Conservation (phyloP, 116 monocot genomes). For the Phalaenopsis hybrid region DNA sequence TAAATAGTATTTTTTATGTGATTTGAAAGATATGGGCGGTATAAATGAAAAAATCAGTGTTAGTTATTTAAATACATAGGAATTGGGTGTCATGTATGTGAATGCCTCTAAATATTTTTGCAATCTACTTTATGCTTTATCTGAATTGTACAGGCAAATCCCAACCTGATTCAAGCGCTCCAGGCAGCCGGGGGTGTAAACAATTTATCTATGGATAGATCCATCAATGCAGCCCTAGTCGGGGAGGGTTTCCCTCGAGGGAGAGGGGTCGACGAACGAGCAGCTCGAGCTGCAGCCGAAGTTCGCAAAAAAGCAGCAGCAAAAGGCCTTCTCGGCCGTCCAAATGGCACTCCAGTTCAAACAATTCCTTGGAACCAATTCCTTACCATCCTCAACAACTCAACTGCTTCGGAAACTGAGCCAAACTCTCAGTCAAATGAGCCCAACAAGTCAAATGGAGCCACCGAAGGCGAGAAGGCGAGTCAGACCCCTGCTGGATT, state of each 20-base stretch:
- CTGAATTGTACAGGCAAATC: constrained; percentile 39
- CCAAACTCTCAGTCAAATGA: constrained; percentile 17
- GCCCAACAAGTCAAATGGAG: constrained; percentile 22
- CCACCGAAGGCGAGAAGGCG: constrained; percentile 11
- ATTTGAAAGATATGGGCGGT: no score
- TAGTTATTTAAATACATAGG: no score
- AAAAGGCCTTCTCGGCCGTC: constrained; percentile 55
- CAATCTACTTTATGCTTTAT: background rate
- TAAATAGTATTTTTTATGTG: no score
- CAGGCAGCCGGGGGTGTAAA: constrained; percentile 47
- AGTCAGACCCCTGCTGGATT: constrained; percentile 59
- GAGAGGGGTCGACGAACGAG: constrained; percentile 62
- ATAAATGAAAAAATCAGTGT: no score
- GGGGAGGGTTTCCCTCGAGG: constrained; percentile 59
- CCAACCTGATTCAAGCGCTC: constrained; percentile 61
- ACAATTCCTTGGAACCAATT: constrained; percentile 41
- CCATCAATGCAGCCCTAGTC: constrained; percentile 34
- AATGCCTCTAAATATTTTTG: background rate
- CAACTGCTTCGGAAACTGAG: constrained; percentile 14
- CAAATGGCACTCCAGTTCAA: constrained; percentile 48
- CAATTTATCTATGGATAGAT: constrained; percentile 30
- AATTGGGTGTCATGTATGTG: no score
- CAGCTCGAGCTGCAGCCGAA: constrained; percentile 73
- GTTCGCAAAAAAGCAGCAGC: constrained; percentile 83
- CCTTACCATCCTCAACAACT: constrained; percentile 51